Evolutionary conservation across 306 rosid species (phyloP).

Genomic region (Vicia faba): DNA sequence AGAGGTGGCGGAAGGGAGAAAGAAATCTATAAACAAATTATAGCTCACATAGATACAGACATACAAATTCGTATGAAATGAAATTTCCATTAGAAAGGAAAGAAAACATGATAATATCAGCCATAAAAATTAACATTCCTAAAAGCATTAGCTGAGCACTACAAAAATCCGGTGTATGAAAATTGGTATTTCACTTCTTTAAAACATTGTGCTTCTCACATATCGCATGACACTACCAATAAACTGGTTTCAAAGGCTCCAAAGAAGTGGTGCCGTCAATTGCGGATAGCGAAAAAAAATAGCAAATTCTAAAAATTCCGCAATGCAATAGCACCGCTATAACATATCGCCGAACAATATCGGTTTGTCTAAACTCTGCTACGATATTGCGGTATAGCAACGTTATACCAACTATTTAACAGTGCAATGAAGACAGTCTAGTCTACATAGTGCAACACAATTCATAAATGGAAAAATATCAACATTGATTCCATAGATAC

Average conservation of each 20-base stretch:
- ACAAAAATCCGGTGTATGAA: background rate
- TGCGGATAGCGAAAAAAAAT: background rate
- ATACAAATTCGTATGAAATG: background rate
- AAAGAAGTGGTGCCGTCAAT: background rate
- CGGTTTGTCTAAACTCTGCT: background rate
- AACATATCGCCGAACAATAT: background rate
- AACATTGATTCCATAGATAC: slow-evolving; percentile 7
- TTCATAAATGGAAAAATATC: slow-evolving; percentile 2
- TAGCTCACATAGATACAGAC: background rate
- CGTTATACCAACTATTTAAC: background rate
- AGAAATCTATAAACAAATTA: slow-evolving; percentile 20
- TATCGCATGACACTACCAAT: background rate
- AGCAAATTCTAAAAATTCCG: background rate
- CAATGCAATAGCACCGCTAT: background rate
- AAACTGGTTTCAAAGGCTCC: slow-evolving; percentile 13
- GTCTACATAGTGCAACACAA: background rate
- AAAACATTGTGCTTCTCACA: slow-evolving; percentile 11
- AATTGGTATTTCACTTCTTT: slow-evolving; percentile 7
- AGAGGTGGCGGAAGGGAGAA: background rate
- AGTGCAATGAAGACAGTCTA: slow-evolving; percentile 9
- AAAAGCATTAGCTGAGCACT: slow-evolving; percentile 15
- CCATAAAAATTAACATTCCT: background rate
- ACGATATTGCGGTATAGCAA: background rate
- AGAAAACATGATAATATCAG: background rate
- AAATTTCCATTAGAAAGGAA: background rate